Evolutionary conservation across 352 stramenopile genomes (phyloP).

Genomic region (Globisporangium mamillatum): DNA sequence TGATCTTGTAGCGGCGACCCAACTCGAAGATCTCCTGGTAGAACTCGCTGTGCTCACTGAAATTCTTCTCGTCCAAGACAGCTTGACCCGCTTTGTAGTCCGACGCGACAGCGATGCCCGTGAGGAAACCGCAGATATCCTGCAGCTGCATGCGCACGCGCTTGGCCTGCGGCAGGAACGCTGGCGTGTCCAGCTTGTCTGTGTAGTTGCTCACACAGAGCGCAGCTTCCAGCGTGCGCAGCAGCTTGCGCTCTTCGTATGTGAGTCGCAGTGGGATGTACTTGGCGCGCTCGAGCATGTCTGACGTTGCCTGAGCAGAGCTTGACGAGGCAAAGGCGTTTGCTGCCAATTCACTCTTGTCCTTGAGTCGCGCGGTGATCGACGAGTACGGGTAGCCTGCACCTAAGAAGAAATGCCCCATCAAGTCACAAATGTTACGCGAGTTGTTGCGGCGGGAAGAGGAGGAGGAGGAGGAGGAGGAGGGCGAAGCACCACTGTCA

Average conservation of each 20-base stretch:
- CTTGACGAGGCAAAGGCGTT: neutral
- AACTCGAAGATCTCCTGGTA: conserved; percentile 94
- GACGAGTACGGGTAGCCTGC: conserved; percentile 32
- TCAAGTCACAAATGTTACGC: conserved; percentile 88
- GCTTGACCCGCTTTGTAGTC: conserved; percentile 88
- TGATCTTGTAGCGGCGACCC: conserved; percentile 96
- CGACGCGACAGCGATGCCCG: conserved; percentile 87
- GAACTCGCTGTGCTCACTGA: conserved; percentile 83
- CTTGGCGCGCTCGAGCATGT: conserved; percentile 90
- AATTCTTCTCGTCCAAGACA: conserved; percentile 89
- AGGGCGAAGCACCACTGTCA: conserved; percentile 25
- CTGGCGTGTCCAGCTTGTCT: conserved; percentile 85
- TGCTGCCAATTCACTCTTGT: neutral
- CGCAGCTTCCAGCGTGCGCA: conserved; percentile 92
- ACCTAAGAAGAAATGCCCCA: conserved; percentile 86
- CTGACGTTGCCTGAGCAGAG: conserved; percentile 11
- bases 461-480: conserved; percentile 35
- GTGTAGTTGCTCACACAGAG: conserved; percentile 94
- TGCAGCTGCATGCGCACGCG: conserved; percentile 87
- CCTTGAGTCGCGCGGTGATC: conserved; percentile 11
- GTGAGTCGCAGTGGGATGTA: conserved; percentile 96
- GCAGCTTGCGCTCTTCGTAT: conserved; percentile 93
- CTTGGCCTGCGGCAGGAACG: conserved; percentile 68
- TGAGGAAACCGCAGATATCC: conserved; percentile 90
- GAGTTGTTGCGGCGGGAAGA: conserved; percentile 24